Evolutionary conservation across 2,329 filamentous ascomycete genomes (phyloP), one percentile per base, ranked within the genome.

Genomic region (Leptographium galeiforme): DNA sequence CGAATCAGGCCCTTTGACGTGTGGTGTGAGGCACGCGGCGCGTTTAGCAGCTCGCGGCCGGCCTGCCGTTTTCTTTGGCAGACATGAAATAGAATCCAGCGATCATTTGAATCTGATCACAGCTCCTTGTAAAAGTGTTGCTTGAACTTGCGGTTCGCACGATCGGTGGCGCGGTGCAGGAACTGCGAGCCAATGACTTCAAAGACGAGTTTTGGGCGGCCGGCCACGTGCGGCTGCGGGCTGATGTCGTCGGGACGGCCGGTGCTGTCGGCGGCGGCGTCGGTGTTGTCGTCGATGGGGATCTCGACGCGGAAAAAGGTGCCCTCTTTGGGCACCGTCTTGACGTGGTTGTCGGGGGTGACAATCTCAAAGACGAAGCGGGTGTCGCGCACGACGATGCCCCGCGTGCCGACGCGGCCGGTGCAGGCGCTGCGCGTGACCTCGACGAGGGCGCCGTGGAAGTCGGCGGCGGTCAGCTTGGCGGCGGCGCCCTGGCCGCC

Each of bases 71-170:
- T 1, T 46, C 16, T 4, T 7, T 16, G 45, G 32, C 45, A 13
- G 14, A 36, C 8, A 36, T 36, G 2, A 3, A 36, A 36, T 36
- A 36, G 2, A 36, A 36, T 36, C 34, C 12, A 3, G 34, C 6
- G 4, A 8, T 13, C 34, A 4, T 36, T 25, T 25, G 25, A 25
- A 25, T 3, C 8, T 10, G 14, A 8, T 85, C 72, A 95, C 14
- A 95, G 67, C 58, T 87, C 82, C 49, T 82, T 76, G 57, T 89
- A 73, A 62, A 87, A 89, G 64, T 91, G 89, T 64, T 80, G 76
- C 69, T 93, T 95, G 69, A 95, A 95, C 70, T 95, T 97, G 70
- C 82, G 89, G 62, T 86, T 95, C 49, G 89, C 88, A 25, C 93
- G 75, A 65, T 97, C 91, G 16, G 85, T 82, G 2, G 91, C 83